Conservation (phyloP, 768 basidiomycete genomes). For the Udeniomyces megalosporus region DNA sequence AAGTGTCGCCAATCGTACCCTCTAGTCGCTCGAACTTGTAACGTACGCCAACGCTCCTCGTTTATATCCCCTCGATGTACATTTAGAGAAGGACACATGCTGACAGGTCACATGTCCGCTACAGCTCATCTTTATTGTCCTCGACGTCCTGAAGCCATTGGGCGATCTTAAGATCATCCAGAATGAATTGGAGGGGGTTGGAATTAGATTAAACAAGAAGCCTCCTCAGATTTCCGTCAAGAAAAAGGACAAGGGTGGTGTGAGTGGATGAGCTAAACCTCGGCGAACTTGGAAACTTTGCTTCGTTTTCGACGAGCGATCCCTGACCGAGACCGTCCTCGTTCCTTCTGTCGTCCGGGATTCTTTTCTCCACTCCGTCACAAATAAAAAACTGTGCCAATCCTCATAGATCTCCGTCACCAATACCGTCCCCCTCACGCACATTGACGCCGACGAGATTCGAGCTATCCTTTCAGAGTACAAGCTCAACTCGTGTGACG, state of each 20-base stretch:
- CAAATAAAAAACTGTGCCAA: not conserved
- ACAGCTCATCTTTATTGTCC: conserved; percentile 93
- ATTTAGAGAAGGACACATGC: conserved; percentile 23
- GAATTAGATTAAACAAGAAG: conserved; percentile 86
- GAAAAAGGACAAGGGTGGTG: conserved; percentile 51
- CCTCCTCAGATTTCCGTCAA: conserved; percentile 44
- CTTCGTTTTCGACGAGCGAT: not conserved
- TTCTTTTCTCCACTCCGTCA: not conserved
- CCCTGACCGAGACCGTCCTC: not conserved
- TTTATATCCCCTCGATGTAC: not conserved
- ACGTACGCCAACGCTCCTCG: too few relatives aligned
- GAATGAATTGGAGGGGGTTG: conserved; percentile 89
- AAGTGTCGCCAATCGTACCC: conserved; percentile 21
- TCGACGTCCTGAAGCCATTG: conserved; percentile 96
- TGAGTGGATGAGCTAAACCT: conserved; percentile 19
- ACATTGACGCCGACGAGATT: conserved; percentile 90
- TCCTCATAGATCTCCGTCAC: conserved; percentile 64
- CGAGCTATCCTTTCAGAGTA: conserved; percentile 90
- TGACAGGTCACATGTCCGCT: conserved; percentile 97
- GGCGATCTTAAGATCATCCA: conserved; percentile 82
- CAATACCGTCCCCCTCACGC: conserved; percentile 88
- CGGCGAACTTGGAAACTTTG: too few relatives aligned
- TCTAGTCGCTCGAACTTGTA: conserved; percentile 87
- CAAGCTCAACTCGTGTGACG: conserved; percentile 62
- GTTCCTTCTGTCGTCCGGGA: not conserved